Conservation (phyloP, 345 rosid genomes). For the Citrus trifoliata region DNA sequence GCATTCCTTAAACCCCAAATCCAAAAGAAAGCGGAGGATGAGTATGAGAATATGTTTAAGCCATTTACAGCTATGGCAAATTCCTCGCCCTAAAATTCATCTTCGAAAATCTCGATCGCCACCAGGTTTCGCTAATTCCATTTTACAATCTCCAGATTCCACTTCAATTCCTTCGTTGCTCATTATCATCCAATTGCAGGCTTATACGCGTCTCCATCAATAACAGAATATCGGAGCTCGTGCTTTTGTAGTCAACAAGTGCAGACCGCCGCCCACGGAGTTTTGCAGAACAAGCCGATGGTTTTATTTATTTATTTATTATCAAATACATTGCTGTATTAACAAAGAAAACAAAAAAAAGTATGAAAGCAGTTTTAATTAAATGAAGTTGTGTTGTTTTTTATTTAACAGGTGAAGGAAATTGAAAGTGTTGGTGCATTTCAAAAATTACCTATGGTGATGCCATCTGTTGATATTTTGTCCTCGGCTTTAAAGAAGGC, state of each 20-base stretch:
- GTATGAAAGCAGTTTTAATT: background rate
- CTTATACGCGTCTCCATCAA: conserved; percentile 13
- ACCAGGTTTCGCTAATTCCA: too few relatives aligned
- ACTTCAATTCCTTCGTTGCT: background rate
- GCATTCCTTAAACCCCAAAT: background rate
- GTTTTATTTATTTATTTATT: background rate
- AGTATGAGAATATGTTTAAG: conserved; percentile 26
- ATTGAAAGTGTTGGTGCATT: conserved; percentile 73
- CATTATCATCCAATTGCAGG: conserved; percentile 11
- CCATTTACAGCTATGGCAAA: conserved; percentile 29
- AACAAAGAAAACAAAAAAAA: too few relatives aligned
- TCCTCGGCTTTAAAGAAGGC: conserved; percentile 75
- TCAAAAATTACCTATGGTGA: conserved; percentile 93
- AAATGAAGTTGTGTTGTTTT: background rate
- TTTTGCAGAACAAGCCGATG: conserved; percentile 35
- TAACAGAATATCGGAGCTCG: conserved; percentile 25
- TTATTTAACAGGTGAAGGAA: conserved; percentile 41
- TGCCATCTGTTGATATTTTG: conserved; percentile 85
- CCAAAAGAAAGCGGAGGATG: background rate
- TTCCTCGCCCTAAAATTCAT: too few relatives aligned
- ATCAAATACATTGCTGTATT: background rate
- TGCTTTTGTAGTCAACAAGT: conserved; percentile 44
- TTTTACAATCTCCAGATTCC: background rate
- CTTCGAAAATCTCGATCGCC: too few relatives aligned
- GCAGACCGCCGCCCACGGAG: conserved; percentile 49